Percentiles rank a stretch among this genome's conserved stretches.
These are phyloP conservation scores for Kalanchoe fedtschenkoi DNA, from an alignment of 164 flowering plant genomes.

Conservation along the genomic window DNA sequence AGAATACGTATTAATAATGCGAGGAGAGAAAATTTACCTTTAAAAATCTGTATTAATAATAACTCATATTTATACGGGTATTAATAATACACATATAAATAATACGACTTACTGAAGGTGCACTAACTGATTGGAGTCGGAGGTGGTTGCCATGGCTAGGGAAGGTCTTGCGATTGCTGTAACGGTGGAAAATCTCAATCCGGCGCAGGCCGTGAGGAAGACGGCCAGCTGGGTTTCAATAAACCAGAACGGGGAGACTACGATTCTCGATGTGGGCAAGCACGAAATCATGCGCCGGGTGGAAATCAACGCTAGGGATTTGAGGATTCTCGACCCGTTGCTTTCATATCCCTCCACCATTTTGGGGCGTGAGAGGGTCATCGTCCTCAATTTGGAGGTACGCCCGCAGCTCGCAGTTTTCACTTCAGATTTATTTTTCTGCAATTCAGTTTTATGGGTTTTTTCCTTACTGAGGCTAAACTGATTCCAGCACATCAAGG, in stretches of 20 bases:
- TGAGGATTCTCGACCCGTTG: conserved; percentile 40
- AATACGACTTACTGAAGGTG: no score
- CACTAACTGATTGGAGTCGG: not conserved
- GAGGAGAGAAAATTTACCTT: no score
- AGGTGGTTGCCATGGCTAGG: conserved; percentile 12
- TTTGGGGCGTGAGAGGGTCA: conserved; percentile 40
- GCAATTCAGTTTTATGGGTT: not conserved
- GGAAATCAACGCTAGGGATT: conserved; percentile 35
- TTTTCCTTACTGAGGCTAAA: not conserved
- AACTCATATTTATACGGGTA: no score
- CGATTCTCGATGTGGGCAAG: conserved; percentile 27
- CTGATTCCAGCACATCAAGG: conserved; percentile 11
- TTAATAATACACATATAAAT: no score
- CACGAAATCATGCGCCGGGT: conserved; percentile 32
- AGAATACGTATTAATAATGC: no score
- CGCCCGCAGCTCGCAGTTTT: not conserved
- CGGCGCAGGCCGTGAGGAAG: conserved; percentile 14
- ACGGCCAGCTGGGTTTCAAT: conserved; percentile 22
- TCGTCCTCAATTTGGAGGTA: conserved; percentile 37
- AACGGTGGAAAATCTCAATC: conserved; percentile 10
- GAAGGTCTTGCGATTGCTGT: conserved; percentile 14
- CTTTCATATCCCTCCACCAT: conserved; percentile 41
- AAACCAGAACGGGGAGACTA: conserved; percentile 13
- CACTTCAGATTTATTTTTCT: not conserved
- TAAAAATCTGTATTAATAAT: no score